phyloP scores from a whole-genome alignment of 352 stramenopile species.

The Phytopythium delawarense region DNA sequence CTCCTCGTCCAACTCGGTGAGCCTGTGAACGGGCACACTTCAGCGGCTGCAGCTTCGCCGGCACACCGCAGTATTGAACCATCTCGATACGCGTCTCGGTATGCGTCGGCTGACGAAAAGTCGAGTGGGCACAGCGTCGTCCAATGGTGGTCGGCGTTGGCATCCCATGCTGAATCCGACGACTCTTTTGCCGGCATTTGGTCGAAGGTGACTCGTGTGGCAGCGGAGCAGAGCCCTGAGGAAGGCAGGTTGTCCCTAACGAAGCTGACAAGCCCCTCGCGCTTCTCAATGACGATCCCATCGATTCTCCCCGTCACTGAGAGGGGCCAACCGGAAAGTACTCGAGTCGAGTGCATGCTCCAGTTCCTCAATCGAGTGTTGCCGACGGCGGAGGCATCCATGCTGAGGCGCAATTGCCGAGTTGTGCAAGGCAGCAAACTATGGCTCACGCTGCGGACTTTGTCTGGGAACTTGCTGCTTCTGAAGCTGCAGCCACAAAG shows the following conservation, averaged over 20 bases:
- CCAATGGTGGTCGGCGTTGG: constrained; percentile 36
- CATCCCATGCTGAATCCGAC: constrained; percentile 23
- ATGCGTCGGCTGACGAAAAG: background rate
- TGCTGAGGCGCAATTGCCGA: constrained; percentile 33
- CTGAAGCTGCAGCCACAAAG: constrained; percentile 16
- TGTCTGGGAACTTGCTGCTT: constrained; percentile 43
- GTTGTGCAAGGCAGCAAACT: constrained; percentile 35
- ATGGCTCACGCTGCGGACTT: constrained; percentile 41
- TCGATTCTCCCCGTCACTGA: constrained; percentile 16
- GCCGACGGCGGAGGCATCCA: constrained; percentile 11
- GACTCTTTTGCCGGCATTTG: constrained; percentile 27
- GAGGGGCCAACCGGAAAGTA: constrained; percentile 20
- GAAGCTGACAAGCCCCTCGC: constrained; percentile 20
- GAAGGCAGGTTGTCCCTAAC: background rate
- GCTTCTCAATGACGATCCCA: constrained; percentile 28
- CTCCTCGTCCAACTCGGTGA: constrained; percentile 2
- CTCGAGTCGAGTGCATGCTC: constrained; percentile 28
- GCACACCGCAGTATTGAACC: background rate
- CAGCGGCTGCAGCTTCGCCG: background rate
- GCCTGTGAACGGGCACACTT: background rate
- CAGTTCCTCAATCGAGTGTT: constrained; percentile 27
- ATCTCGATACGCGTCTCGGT: background rate
- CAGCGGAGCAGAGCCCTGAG: background rate
- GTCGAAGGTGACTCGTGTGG: constrained; percentile 15
- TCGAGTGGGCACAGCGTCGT: constrained; percentile 19